Evolutionary conservation across 768 basidiomycete genomes (phyloP).

Genomic region (Tulasnella sp.): DNA sequence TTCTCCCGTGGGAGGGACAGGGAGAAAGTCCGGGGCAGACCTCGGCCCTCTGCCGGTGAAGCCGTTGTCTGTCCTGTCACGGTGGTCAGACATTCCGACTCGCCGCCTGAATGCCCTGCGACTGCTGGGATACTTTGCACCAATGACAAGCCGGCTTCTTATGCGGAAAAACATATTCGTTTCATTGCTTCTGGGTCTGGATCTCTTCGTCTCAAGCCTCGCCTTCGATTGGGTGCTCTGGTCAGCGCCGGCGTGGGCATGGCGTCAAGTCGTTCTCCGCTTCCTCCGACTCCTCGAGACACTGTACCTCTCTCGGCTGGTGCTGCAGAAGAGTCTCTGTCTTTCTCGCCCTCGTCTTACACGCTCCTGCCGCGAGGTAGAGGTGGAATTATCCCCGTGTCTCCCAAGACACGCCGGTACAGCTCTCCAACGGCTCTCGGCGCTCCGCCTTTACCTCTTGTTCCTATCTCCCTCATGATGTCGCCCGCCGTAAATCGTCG

Average conservation of each 20-base stretch:
- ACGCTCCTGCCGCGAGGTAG: background rate
- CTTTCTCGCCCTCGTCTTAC: too few species aligned
- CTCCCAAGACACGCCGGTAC: constrained; percentile 1
- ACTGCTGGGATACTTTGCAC: background rate
- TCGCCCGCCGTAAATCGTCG: background rate
- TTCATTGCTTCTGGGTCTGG: constrained; percentile 1
- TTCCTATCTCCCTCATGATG: constrained; percentile 4
- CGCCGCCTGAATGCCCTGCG: background rate
- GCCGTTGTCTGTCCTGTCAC: constrained; percentile 7
- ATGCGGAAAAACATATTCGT: constrained; percentile 9
- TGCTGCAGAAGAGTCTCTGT: too few species aligned
- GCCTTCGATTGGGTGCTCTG: background rate
- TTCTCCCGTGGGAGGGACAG: background rate
- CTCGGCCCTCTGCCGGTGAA: background rate
- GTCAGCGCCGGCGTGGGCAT: background rate
- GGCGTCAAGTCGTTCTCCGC: background rate
- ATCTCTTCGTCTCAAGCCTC: background rate
- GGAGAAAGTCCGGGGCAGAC: background rate
- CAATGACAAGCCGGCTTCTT: background rate
- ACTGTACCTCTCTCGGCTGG: background rate
- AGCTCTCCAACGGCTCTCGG: constrained; percentile 4
- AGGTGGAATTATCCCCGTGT: background rate
- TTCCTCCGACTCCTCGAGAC: background rate
- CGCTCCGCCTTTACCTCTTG: background rate
- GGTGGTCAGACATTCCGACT: background rate